Percentiles rank a stretch among this genome's conserved stretches.
phyloP scores from a whole-genome alignment of 495 filamentous ascomycete species.

The Talaromyces proteolyticus region DNA sequence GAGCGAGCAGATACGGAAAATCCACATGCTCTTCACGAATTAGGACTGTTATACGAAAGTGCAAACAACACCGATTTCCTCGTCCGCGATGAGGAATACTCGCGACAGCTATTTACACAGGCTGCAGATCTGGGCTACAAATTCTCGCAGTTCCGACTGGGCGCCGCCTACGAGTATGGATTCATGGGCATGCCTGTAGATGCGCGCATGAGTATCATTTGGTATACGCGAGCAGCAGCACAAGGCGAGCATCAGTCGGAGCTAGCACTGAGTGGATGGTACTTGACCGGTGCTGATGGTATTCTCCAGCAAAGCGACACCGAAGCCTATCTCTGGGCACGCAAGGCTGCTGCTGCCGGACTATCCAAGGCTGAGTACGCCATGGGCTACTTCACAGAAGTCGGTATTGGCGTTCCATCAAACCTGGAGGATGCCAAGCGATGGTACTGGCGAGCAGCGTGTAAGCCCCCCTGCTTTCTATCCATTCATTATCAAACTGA shows the following conservation, averaged over 20 bases:
- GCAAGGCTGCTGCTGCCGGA: conserved; percentile 82
- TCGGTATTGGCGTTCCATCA: conserved; percentile 81
- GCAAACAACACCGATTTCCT: conserved; percentile 63
- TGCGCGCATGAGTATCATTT: conserved; percentile 75
- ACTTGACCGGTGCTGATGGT: conserved; percentile 84
- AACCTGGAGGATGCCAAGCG: conserved; percentile 92
- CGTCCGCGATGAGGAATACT: conserved; percentile 73
- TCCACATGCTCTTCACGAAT: conserved; percentile 90
- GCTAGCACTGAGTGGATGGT: conserved; percentile 91
- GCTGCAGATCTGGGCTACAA: conserved; percentile 92
- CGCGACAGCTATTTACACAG: conserved; percentile 71
- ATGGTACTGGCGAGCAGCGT: conserved; percentile 97
- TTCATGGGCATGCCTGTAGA: conserved; percentile 76
- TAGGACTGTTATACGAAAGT: conserved; percentile 79
- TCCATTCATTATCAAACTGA: conserved; percentile 9
- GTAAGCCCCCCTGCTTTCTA: conserved; percentile 55
- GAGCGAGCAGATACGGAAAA: conserved; percentile 85
- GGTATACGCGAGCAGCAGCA: conserved; percentile 87
- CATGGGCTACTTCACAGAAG: conserved; percentile 96
- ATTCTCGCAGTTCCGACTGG: conserved; percentile 87
- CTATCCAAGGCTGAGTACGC: conserved; percentile 93
- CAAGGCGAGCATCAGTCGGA: conserved; percentile 95
- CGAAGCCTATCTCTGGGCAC: conserved; percentile 94
- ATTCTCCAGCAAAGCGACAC: conserved; percentile 89
- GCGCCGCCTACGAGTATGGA: conserved; percentile 85